phyloP scores from a whole-genome alignment of 164 flowering plant species.

The Berberis thunbergii region DNA sequence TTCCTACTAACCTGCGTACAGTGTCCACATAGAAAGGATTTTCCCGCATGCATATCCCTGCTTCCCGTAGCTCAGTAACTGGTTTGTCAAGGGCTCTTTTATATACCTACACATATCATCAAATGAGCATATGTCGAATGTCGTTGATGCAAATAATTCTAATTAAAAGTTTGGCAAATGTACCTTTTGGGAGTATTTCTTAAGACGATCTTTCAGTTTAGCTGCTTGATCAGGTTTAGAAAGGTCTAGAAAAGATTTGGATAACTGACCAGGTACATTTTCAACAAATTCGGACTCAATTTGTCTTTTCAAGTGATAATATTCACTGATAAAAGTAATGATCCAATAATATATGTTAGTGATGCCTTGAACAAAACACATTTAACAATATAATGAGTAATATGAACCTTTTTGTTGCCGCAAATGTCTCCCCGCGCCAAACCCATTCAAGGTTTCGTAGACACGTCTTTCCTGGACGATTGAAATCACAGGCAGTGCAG shows the following conservation, averaged over 20 bases:
- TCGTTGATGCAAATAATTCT: background rate
- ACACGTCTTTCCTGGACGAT: conserved; percentile 97
- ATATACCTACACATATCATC: conserved; percentile 51
- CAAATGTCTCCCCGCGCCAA: conserved; percentile 96
- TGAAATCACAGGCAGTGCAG: conserved; percentile 98
- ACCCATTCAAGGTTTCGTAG: conserved; percentile 99
- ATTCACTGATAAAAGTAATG: conserved; percentile 54
- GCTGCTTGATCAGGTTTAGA: conserved; percentile 77
- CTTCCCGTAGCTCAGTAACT: conserved; percentile 86
- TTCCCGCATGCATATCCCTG: conserved; percentile 99
- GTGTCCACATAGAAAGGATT: conserved; percentile 96
- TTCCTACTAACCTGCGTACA: conserved; percentile 74
- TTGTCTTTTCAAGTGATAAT: conserved; percentile 89
- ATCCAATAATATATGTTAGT: conserved; percentile 6
- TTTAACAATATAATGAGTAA: conserved; percentile 8
- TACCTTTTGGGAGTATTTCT: conserved; percentile 98
- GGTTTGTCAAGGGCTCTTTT: conserved; percentile 93
- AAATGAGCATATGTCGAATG: background rate
- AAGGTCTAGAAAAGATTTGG: conserved; percentile 82
- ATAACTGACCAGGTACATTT: conserved; percentile 33
- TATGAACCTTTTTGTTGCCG: conserved; percentile 83
- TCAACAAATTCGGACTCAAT: conserved; percentile 90
- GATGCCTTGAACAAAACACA: background rate
- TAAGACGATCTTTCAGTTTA: conserved; percentile 83
- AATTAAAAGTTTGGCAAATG: background rate